phyloP scores from a whole-genome alignment of 129 eudicot species.

The Mikania micrantha region DNA sequence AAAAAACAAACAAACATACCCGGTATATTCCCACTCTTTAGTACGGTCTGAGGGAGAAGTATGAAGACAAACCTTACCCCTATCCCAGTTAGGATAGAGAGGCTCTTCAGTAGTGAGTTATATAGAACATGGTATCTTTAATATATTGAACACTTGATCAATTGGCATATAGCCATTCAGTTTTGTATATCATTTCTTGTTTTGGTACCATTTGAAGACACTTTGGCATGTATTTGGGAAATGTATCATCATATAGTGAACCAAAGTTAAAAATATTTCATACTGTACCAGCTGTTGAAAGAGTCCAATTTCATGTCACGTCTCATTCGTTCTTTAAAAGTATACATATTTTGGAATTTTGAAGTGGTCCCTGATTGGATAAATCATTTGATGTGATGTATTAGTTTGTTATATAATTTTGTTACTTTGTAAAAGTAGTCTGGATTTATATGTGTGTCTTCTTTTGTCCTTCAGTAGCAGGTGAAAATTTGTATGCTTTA shows the following conservation, averaged over 20 bases:
- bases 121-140: background rate
- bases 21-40: no score
- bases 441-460: background rate
- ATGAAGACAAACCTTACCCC: no score
- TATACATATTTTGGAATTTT: constrained; percentile 13
- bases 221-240: constrained; percentile 7
- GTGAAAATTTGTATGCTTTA: background rate
- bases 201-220: background rate
- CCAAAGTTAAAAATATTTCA: background rate
- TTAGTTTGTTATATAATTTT: background rate
- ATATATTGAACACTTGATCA: background rate
- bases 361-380: constrained; percentile 16
- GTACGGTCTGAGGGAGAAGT: no score
- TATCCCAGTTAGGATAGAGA: no score
- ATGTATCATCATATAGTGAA: background rate
- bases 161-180: no score
- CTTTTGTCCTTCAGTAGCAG: constrained; percentile 6
- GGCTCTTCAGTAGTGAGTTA: no score
- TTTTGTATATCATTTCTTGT: constrained; percentile 3
- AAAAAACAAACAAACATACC: no score
- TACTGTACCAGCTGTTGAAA: background rate
- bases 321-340: constrained; percentile 4
- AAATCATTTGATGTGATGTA: constrained; percentile 18
- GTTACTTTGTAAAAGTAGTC: constrained; percentile 5
- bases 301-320: constrained; percentile 4